Evolutionary conservation across 176 grass and related monocot genomes (phyloP), one percentile per base, ranked within the genome.

Genomic region (Elymus sibiricus): DNA sequence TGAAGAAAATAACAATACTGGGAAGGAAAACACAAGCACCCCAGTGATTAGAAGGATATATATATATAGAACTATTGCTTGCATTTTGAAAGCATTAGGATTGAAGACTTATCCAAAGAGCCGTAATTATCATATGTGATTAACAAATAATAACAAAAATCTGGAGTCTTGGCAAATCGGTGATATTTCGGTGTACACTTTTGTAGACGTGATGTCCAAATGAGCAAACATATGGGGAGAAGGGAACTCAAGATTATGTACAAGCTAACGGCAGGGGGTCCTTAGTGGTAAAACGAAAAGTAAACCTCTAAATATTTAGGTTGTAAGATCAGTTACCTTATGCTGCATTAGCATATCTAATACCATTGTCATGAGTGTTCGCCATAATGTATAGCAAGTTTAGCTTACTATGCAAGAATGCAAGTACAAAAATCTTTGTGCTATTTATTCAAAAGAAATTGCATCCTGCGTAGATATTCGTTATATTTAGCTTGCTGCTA

Each of bases 1-100:
- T 35, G 65, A 76, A 21, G 11, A 46, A 31, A 84, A 76, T 55
- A 86, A 19, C 19, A 53, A 86, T 29, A 85, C 49, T 64, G 64
- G 77, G 60, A 62, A 78, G 29, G 28, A 19, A 17, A 83, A 87
- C 73, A 32, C 17, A 34, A 21, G 6, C 27, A 17, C 17, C 38
- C 53, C 12, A 84, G 9, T 51, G 40, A 72, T 78, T 70, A 79
- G 21, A 87, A 75, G 29, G 58, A 12, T 66, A 71, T 78, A 61
- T n/a, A n/a, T n/a, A n/a, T n/a, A n/a, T n/a, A n/a, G n/a, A n/a
- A n/a, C n/a, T n/a, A n/a, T n/a, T n/a, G n/a, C n/a, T n/a, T n/a
- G n/a, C n/a, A n/a, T n/a, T n/a, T n/a, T n/a, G n/a, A n/a, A n/a
- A n/a, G n/a, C n/a, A n/a, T n/a, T n/a, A 9, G 46, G 35, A 47